Base-by-base conservation (phyloP, 2,329 filamentous ascomycete species). In the Fusarium abutilonis region DNA sequence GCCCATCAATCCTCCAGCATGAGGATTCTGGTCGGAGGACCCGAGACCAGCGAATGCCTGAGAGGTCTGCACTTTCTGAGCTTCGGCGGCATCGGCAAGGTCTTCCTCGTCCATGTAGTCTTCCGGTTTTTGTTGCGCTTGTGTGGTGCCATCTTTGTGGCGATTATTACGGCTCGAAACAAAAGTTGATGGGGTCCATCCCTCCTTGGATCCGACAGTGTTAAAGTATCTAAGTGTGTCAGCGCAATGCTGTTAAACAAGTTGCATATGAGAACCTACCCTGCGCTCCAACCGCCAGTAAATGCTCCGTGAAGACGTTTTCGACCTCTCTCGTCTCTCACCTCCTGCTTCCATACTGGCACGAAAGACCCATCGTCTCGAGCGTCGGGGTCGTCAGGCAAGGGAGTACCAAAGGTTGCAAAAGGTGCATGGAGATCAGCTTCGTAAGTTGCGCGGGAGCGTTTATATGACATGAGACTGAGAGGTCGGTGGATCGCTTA, bases 21-120 rank as follows among this genome's bases (percentile, higher is more conserved):
- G 80, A 13, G 78, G 69, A 69, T 89, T 84, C 31, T 86, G 79
- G 29, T 82, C 81, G 1, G 87, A 88, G 28, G 85, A 83, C 2
- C 93, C 93, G 28, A 97, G 80, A 0, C 90, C 91, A 1, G 90
- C 85, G 74, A 95, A 97, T 0, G 83, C 84, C 49, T 87, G 82
- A 0, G 86, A 82, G 0, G 91, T 96, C 69, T 94, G 85, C 31
- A 97, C 78, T 59, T 85, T 85, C 69, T 88, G 86, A 3, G 89
- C 83, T 75, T 97, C 93, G 55, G 90, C 92, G 0, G 89, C 90
- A 73, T 97, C 93, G 7, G 90, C 91, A 31, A 96, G 80, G 75
- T 99, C 95, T 74, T 99, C 95, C 38, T 97, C 94, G 70, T 99
- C 95, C 95, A 99, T 99, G 69, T 93, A 98, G 72, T 98, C 93